Evolutionary conservation across 257 asterid genomes (phyloP).

Genomic region (Cordia subcordata): DNA sequence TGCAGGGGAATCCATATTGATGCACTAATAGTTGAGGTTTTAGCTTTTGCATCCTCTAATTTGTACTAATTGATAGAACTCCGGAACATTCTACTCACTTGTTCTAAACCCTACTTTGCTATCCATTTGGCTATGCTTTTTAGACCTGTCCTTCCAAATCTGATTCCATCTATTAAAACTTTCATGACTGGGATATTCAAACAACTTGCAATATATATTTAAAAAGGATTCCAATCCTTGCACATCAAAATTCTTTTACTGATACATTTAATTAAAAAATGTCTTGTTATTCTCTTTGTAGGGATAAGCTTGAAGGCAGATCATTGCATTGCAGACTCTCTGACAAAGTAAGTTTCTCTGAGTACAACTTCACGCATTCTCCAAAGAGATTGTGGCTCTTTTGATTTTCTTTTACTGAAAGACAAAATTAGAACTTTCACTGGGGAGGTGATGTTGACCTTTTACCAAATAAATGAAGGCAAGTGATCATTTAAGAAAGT

Average conservation of each 20-base stretch:
- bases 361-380: too few species aligned
- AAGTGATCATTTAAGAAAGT: slow-evolving; percentile 48
- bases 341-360: slow-evolving; percentile 53
- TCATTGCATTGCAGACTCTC: slow-evolving; percentile 72
- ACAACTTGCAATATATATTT: too few species aligned
- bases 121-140: too few species aligned
- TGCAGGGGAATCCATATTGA: not conserved
- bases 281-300: slow-evolving; percentile 20
- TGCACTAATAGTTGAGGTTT: not conserved
- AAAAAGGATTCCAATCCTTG: not conserved
- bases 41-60: too few species aligned
- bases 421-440: not conserved
- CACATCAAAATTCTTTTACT: not conserved
- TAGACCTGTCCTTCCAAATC: too few species aligned
- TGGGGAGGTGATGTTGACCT: slow-evolving; percentile 12
- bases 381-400: not conserved
- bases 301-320: slow-evolving; percentile 90
- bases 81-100: too few species aligned
- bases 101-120: too few species aligned
- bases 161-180: too few species aligned
- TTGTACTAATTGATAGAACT: too few species aligned
- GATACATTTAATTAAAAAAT: not conserved
- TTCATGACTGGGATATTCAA: too few species aligned
- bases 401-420: not conserved
- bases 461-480: slow-evolving; percentile 47